phyloP scores from a whole-genome alignment of 495 filamentous ascomycete species.

The Aspergillus ellipticus region DNA sequence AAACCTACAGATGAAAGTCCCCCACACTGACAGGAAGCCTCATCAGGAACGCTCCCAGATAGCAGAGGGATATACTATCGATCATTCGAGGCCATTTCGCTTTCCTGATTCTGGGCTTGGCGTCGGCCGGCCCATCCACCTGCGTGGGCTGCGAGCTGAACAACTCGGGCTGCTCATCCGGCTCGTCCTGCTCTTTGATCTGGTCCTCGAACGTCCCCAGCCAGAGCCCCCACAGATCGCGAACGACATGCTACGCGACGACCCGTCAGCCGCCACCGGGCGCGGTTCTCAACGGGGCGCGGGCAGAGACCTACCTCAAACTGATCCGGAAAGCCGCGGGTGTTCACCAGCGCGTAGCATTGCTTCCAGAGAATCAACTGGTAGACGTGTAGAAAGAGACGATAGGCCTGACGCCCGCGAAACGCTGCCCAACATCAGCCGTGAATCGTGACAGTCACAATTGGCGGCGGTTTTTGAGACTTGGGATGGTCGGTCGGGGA shows the following conservation, averaged over 20 bases:
- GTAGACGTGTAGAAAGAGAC: slow-evolving; percentile 77
- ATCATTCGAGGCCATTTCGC: slow-evolving; percentile 53
- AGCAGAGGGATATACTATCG: slow-evolving; percentile 63
- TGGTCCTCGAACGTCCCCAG: slow-evolving; percentile 47
- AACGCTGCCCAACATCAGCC: slow-evolving; percentile 39
- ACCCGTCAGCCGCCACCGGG: neutral
- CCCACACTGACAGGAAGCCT: slow-evolving; percentile 59
- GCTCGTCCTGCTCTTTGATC: slow-evolving; percentile 32
- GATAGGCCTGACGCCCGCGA: slow-evolving; percentile 59
- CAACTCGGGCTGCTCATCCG: slow-evolving; percentile 31
- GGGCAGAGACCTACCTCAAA: slow-evolving; percentile 51
- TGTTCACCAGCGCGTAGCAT: slow-evolving; percentile 57
- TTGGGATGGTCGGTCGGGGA: neutral
- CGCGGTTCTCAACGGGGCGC: neutral
- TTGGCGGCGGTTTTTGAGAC: no score
- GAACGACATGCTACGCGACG: slow-evolving; percentile 46
- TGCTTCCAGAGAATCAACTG: slow-evolving; percentile 85
- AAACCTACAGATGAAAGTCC: slow-evolving; percentile 54
- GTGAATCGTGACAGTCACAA: no score
- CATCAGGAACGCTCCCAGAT: slow-evolving; percentile 61
- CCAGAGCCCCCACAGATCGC: slow-evolving; percentile 67
- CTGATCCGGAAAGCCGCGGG: slow-evolving; percentile 58
- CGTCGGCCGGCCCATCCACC: slow-evolving; percentile 25
- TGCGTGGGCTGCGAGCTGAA: slow-evolving; percentile 50
- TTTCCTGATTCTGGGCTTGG: slow-evolving; percentile 24